These are phyloP conservation scores for Chlorella vulgaris DNA, from an alignment of 139 green algal genomes.

Conservation along the genomic window DNA sequence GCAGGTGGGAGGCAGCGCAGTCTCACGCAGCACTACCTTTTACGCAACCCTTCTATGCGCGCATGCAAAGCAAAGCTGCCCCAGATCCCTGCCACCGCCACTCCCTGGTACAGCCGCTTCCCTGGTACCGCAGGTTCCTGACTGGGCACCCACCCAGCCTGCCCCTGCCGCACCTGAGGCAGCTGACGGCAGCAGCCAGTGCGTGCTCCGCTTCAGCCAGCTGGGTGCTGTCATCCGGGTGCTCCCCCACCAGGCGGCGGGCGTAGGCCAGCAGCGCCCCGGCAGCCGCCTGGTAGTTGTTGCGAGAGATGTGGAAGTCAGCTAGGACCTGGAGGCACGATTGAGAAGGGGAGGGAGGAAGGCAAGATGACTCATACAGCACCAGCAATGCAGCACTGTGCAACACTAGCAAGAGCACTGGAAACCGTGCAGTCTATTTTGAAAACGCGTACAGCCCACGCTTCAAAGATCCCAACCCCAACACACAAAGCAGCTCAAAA, in stretches of 20 bases:
- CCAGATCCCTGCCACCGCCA: background rate
- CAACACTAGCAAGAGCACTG: no score
- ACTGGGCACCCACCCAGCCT: background rate
- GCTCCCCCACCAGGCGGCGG: conserved; percentile 30
- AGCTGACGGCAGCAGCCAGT: conserved; percentile 23
- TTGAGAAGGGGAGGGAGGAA: background rate
- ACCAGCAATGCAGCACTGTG: no score
- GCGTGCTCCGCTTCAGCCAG: conserved; percentile 19
- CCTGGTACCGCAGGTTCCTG: background rate
- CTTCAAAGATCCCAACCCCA: no score
- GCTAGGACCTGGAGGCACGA: conserved; percentile 36
- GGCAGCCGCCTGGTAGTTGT: conserved; percentile 42
- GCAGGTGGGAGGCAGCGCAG: no score
- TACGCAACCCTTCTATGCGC: no score
- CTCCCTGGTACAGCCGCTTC: no score
- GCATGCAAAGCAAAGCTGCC: background rate
- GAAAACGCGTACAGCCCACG: no score
- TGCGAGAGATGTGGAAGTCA: conserved; percentile 36
- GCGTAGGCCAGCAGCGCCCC: conserved; percentile 42
- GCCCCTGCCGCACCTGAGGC: conserved; percentile 16
- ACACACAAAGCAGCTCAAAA: no score
- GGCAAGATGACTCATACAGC: no score
- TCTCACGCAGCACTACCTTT: no score
- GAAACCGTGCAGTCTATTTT: no score
- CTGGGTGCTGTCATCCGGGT: background rate